These are phyloP conservation scores for Steccherinum ochraceum DNA, from an alignment of 768 basidiomycete species.

Conservation along the genomic window DNA sequence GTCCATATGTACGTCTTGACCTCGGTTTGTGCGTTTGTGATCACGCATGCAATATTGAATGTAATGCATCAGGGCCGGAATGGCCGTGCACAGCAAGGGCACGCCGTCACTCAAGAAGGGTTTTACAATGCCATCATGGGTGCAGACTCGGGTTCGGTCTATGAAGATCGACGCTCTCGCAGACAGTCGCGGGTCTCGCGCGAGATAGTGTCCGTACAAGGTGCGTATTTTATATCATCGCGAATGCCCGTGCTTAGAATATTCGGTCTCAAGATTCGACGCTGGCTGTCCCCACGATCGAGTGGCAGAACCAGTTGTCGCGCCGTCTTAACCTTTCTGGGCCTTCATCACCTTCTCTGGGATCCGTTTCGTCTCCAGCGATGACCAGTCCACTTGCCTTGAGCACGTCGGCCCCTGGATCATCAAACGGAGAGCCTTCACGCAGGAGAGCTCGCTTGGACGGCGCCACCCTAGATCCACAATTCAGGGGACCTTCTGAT, in stretches of 20 bases:
- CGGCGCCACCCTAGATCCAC: neutral
- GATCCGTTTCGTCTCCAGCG: slow-evolving; percentile 2
- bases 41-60: slow-evolving; percentile 1
- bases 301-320: slow-evolving; percentile 75
- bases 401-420: neutral
- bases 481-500: neutral
- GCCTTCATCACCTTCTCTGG: neutral
- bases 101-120: slow-evolving; percentile 11
- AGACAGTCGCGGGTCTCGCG: slow-evolving; percentile 73
- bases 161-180: slow-evolving; percentile 34
- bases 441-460: slow-evolving; percentile 9
- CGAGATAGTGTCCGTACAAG: slow-evolving; percentile 62
- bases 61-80: slow-evolving; percentile 53
- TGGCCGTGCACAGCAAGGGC: slow-evolving; percentile 35
- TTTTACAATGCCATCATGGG: slow-evolving; percentile 28
- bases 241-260: too few relatives aligned
- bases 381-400: slow-evolving; percentile 4
- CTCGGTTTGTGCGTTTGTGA: neutral
- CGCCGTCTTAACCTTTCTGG: slow-evolving; percentile 31
- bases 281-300: slow-evolving; percentile 46
- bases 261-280: slow-evolving; percentile 18
- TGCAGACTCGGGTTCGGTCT: slow-evolving; percentile 1
- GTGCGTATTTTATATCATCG: neutral
- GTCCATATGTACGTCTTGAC: slow-evolving; percentile 59
- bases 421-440: slow-evolving; percentile 7